Percentiles rank a stretch among this genome's conserved stretches.
These are phyloP conservation scores for Cyclotella choctawhatcheeana DNA, from an alignment of 108 stramenopile species.

Conservation along the genomic window DNA sequence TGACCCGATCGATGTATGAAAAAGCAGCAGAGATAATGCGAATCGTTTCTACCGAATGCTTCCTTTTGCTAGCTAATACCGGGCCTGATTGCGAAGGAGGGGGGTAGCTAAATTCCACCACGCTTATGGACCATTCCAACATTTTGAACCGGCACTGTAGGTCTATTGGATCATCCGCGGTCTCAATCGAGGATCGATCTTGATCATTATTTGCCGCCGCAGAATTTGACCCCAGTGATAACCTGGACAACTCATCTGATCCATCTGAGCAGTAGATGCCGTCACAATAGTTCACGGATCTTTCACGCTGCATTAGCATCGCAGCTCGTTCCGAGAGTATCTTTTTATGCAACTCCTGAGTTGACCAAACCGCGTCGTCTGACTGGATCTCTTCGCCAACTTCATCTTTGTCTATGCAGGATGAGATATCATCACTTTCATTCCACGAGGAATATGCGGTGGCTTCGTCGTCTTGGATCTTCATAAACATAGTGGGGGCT, in stretches of 20 bases:
- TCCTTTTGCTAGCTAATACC: neutral
- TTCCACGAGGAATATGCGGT: conserved; percentile 12
- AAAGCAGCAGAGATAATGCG: conserved; percentile 3
- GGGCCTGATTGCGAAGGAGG: neutral
- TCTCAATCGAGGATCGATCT: neutral
- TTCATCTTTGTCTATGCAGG: neutral
- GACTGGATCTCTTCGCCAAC: neutral
- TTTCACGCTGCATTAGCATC: conserved; percentile 1
- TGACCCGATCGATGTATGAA: conserved; percentile 13
- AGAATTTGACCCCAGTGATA: no score
- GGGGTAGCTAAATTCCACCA: conserved; percentile 20
- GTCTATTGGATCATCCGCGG: neutral
- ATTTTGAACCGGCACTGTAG: conserved; percentile 14
- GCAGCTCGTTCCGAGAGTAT: conserved; percentile 18
- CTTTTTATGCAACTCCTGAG: neutral
- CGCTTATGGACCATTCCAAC: conserved; percentile 24
- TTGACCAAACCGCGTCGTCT: neutral
- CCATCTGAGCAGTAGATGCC: neutral
- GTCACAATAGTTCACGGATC: conserved; percentile 1
- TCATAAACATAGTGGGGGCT: neutral
- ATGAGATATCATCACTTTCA: neutral
- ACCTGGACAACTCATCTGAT: neutral
- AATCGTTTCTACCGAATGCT: conserved; percentile 8
- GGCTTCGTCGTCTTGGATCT: conserved; percentile 3
- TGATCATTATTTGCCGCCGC: no score